Base-by-base conservation (phyloP, 2,329 filamentous ascomycete species). In the Aspergillus sp. region DNA sequence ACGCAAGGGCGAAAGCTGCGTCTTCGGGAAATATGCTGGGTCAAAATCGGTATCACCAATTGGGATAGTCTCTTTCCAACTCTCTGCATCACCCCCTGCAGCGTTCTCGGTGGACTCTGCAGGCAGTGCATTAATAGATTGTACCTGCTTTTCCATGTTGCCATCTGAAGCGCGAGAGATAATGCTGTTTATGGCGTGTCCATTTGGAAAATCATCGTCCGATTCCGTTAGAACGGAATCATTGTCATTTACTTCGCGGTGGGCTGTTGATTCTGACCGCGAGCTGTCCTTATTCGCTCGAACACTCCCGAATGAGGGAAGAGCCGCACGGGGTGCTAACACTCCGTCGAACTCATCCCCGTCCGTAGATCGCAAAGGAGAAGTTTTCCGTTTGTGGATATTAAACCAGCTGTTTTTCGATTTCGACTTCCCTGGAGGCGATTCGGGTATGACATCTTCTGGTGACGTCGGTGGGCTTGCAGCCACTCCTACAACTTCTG, bases 261-360 rank as follows among this genome's bases (percentile, higher is more conserved):
- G 62, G 27, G 53, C 43, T 3, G 64, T 53, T 7, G 64, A 51
- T 7, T 61, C 61, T 15, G 59, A 55, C 2, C 58, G 56, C 15
- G 62, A 62, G 45, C 68, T 70, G 52, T 76, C 69, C 40, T 77
- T 77, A 48, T 71, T 73, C n/a, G 76, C 79, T 31, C 83, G 78
- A 51, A 87, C 79, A 66, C 85, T 87, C n/a, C 85, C 85, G 70
- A 88, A 88, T 0, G 81, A 84, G 7, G 85, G 85, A 25, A 88
- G 74, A 12, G 79, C 80, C 5, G 84, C 83, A 19, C 83, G 78
- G 31, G 85, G 85, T 66, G 82, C 82, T 73, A 86, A 81, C 33
- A 82, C 74, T 48, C 82, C 80, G 53, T 84, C 81, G 55, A 82
- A 77, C 44, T 84, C 81, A 55, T 85, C 78, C 17, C 81, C 68